Conservation (phyloP, 2,329 filamentous ascomycete genomes). For the Alternaria burnsii region DNA sequence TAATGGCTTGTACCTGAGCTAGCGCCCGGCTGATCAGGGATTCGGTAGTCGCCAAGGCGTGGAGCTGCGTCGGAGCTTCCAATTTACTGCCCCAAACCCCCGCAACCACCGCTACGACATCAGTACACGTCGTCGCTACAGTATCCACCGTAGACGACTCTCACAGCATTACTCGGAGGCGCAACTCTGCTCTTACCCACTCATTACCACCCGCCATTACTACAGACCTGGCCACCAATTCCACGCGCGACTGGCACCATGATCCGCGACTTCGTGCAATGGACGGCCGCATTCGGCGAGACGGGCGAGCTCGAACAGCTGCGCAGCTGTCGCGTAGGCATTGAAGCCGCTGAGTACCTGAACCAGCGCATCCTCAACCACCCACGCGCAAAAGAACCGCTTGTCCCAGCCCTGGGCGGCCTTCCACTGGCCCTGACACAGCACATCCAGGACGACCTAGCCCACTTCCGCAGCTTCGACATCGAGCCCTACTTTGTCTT, state of each 20-base stretch:
- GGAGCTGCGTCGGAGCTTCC: conserved; percentile 22
- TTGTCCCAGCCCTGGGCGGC: conserved; percentile 88
- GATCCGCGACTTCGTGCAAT: conserved; percentile 63
- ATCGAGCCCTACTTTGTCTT: conserved; percentile 91
- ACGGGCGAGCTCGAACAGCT: conserved; percentile 73
- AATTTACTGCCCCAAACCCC: conserved; percentile 20
- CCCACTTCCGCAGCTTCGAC: conserved; percentile 72
- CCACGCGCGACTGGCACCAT: conserved; percentile 42
- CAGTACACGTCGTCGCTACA: conserved; percentile 5
- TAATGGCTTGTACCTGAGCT: conserved; percentile 22
- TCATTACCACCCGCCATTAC: conserved; percentile 4
- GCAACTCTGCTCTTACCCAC: neutral
- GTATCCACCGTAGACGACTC: neutral
- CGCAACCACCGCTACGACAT: conserved; percentile 9
- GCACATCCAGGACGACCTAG: conserved; percentile 79
- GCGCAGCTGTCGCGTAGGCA: conserved; percentile 77
- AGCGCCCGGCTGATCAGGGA: conserved; percentile 23
- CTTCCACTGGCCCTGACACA: conserved; percentile 79
- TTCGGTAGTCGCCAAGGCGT: conserved; percentile 16
- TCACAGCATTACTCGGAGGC: neutral
- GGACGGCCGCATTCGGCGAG: conserved; percentile 63
- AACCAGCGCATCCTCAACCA: conserved; percentile 70
- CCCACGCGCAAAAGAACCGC: conserved; percentile 74
- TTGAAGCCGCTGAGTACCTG: conserved; percentile 92
- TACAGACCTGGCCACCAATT: conserved; percentile 1